phyloP scores from a whole-genome alignment of 495 filamentous ascomycete species.

The Aspergillus nidulans region DNA sequence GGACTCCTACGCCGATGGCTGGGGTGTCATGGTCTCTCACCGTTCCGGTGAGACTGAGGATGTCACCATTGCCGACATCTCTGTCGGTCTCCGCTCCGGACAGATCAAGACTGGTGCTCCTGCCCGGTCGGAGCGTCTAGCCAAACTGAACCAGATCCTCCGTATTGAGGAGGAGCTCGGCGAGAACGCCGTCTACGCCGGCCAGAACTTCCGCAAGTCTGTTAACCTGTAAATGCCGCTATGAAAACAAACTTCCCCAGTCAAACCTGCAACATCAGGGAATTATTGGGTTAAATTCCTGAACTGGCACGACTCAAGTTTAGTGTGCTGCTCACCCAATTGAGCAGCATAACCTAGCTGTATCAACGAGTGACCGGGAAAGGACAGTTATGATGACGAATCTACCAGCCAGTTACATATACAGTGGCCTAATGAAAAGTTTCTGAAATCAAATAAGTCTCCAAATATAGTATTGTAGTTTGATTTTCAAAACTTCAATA shows the following conservation, averaged over 20 bases:
- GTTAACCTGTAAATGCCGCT: conserved; percentile 70
- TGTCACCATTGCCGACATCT: conserved; percentile 97
- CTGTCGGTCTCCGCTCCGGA: conserved; percentile 89
- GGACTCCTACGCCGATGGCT: conserved; percentile 93
- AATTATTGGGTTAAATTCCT: conserved; percentile 4
- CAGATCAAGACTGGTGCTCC: conserved; percentile 99
- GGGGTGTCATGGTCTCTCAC: conserved; percentile 99
- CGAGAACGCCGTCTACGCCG: conserved; percentile 83
- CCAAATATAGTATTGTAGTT: too few relatives aligned
- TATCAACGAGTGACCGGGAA: background rate
- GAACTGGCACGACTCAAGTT: conserved; percentile 7
- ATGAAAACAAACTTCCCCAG: conserved; percentile 6
- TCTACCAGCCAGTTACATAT: conserved; percentile 20
- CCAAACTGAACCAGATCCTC: conserved; percentile 99
- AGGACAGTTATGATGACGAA: conserved; percentile 26
- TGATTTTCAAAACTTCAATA: too few relatives aligned
- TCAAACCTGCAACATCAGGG: too few relatives aligned
- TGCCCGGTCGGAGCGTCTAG: conserved; percentile 90
- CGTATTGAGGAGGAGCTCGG: conserved; percentile 99
- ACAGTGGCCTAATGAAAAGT: conserved; percentile 25
- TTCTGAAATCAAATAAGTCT: conserved; percentile 6
- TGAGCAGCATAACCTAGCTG: background rate
- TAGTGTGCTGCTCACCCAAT: conserved; percentile 6
- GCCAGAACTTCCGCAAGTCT: conserved; percentile 81
- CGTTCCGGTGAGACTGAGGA: conserved; percentile 99